A percentile compares a stretch with the other conserved stretches of the same genome.
Conservation (phyloP, 1,284 basidiomycete genomes). For the Malassezia caprae region DNA sequence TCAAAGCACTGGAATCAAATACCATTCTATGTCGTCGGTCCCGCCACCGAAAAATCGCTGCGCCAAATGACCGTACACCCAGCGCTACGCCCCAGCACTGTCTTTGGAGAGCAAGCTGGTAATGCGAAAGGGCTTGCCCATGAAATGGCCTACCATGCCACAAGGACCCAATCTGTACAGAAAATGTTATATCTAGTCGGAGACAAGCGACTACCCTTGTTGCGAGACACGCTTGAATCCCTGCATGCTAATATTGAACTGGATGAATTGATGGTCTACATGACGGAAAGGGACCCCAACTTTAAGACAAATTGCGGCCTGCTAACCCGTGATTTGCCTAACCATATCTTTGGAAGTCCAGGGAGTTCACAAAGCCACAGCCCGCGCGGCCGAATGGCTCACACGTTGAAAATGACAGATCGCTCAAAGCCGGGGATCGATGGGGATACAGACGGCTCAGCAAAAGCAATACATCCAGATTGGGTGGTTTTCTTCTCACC, state of each 20-base stretch:
- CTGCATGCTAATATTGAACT: conserved; percentile 22
- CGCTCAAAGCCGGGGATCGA: conserved; percentile 1
- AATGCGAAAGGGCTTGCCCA: conserved; percentile 34
- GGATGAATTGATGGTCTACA: conserved; percentile 36
- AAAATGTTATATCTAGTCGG: conserved; percentile 36
- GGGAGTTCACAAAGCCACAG: conserved; percentile 10
- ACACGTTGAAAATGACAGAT: conserved; percentile 9
- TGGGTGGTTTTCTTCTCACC: conserved; percentile 48
- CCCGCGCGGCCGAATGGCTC: conserved; percentile 17
- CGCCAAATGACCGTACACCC: conserved; percentile 21
- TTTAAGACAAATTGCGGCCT: conserved; percentile 28
- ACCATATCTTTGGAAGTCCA: conserved; percentile 6
- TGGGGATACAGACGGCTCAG: conserved; percentile 5
- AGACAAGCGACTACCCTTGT: conserved; percentile 32
- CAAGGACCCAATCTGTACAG: not conserved
- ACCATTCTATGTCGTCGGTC: conserved; percentile 44
- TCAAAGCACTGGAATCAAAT: conserved; percentile 23
- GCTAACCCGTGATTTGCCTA: conserved; percentile 23
- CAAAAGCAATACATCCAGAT: conserved; percentile 23
- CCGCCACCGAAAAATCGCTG: conserved; percentile 31
- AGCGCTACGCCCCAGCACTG: conserved; percentile 24
- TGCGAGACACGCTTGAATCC: conserved; percentile 26
- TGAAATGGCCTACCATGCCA: conserved; percentile 17
- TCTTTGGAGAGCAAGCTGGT: conserved; percentile 36
- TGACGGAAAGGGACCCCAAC: conserved; percentile 25